Evolutionary conservation across 202 grass and related monocot species (phyloP), one percentile per base, ranked within the genome.

Genomic region (Digitaria exilis): DNA sequence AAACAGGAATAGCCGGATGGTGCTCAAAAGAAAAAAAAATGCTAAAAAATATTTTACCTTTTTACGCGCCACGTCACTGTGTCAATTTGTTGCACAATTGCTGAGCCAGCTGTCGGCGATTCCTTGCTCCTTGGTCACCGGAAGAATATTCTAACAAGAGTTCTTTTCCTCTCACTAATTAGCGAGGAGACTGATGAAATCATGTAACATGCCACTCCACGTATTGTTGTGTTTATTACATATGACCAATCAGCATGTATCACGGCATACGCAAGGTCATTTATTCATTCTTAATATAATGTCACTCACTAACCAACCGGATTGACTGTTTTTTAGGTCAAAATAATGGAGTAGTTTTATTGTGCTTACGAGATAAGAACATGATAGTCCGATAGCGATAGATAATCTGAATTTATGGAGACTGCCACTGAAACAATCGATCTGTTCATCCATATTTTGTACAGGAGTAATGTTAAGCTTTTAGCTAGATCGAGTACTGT

Each of bases 191-290:
- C 32, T 80, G 76, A 76, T 68, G 81, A 26, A 52, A 59, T 80
- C 69, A 76, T 68, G 81, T 32, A 52, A 50, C 67, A 59, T 84
- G 39, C n/a, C n/a, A n/a, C n/a, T n/a, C n/a, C n/a, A n/a, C n/a
- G n/a, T n/a, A n/a, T n/a, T n/a, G n/a, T n/a, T n/a, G n/a, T n/a
- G n/a, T n/a, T n/a, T n/a, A n/a, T n/a, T n/a, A n/a, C n/a, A n/a
- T n/a, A n/a, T 5, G 10, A 34, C 26, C 24, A 43, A 71, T 45
- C 37, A 30, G 65, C 65, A 28, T 34, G 7, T 39, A 63, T 73
- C 42, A 73, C 25, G 28, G 44, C 42, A 46, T 28, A 17, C 6
- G 44, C 29, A 46, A 10, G 41, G 45, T 69, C 14, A 45, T 45
- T 0, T 45, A 17, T 69, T 69, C n/a, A 3, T 69, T 69, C n/a